These are phyloP conservation scores for Exobasidium rhododendri DNA, from an alignment of 1,284 basidiomycete species.

Conservation along the genomic window DNA sequence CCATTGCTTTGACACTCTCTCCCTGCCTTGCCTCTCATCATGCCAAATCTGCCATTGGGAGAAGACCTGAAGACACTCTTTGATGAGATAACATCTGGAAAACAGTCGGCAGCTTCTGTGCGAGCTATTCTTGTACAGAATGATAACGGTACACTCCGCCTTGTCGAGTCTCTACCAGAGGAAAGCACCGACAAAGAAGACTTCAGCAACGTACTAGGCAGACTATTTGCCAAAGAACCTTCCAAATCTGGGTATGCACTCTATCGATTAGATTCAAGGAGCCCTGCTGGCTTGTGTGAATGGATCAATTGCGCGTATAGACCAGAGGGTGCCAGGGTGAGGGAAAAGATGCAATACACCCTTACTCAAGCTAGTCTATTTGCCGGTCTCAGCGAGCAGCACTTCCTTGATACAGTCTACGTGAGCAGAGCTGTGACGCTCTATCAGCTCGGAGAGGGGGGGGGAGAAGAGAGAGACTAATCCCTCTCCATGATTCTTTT, in stretches of 20 bases:
- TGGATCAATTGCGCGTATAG: slow-evolving; percentile 46
- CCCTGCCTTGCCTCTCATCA: no score
- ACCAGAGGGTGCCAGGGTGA: slow-evolving; percentile 40
- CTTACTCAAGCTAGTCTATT: slow-evolving; percentile 39
- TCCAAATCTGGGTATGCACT: slow-evolving; percentile 41
- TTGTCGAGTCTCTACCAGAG: slow-evolving; percentile 21
- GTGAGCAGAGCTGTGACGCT: slow-evolving; percentile 9
- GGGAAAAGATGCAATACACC: slow-evolving; percentile 48
- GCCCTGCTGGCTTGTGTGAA: slow-evolving; percentile 42
- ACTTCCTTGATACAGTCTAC: slow-evolving; percentile 46
- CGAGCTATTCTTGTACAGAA: slow-evolving; percentile 41
- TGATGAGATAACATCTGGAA: slow-evolving; percentile 7
- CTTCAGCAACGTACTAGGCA: slow-evolving; percentile 27
- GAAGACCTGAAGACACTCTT: slow-evolving; percentile 4
- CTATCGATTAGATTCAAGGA: slow-evolving; percentile 39
- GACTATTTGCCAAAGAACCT: slow-evolving; percentile 35
- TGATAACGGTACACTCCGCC: slow-evolving; percentile 31
- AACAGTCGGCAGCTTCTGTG: slow-evolving; percentile 19
- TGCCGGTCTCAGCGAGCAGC: slow-evolving; percentile 33
- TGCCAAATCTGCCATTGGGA: slow-evolving; percentile 6
- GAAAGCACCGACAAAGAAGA: slow-evolving; percentile 34
- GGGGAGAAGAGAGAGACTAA: no score
- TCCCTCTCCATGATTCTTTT: no score
- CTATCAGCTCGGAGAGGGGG: no score
- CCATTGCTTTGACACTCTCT: no score